Evolutionary conservation across 2,329 filamentous ascomycete species (phyloP), one percentile per base, ranked within the genome.

Genomic region (Fusarium stilboides): DNA sequence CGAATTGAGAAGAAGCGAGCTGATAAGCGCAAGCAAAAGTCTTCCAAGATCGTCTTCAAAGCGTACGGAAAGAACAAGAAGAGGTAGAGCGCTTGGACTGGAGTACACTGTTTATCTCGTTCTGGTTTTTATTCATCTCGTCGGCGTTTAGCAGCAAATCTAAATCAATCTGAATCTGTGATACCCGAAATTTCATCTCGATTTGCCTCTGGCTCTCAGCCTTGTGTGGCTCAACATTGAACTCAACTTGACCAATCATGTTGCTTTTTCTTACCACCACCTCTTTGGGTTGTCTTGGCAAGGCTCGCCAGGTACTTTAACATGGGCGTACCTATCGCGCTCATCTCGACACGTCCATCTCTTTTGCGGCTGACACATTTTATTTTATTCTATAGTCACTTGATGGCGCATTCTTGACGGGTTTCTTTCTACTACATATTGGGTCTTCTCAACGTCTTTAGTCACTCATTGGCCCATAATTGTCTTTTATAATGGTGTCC

Each of bases 1-100:
- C 77, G 78, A 22, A 78, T 70, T 37, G 77, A 79, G 66, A 88
- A 84, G 80, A 85, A 83, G 76, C 84, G 85, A 72, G 81, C 89
- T 55, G 82, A 85, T 77, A 91, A 89, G 83, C 83, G 84, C 75
- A 85, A 81, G 71, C 81, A 80, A 69, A 88, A 85, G 77, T 87
- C 85, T 70, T 81, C 84, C 40, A 83, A 83, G 63, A 89, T 91
- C 63, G 87, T 89, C 22, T 91, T 91, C 66, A 83, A 83, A 54
- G 88, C 85, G 74, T 89, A 86, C 75, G 84, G 84, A 68, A 81
- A 79, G 55, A 79, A 79, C 68, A 84, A 81, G 74, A 85, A 83
- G 78, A 82, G 28, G 28, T 31, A 80, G 74, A 77, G 70, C 52
- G 54, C 56, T 40, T 49, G 24, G 37, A 50, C 24, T 36, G 52